Conservation (phyloP, 1,284 basidiomycete species). For the Rhodotorula sp. region DNA sequence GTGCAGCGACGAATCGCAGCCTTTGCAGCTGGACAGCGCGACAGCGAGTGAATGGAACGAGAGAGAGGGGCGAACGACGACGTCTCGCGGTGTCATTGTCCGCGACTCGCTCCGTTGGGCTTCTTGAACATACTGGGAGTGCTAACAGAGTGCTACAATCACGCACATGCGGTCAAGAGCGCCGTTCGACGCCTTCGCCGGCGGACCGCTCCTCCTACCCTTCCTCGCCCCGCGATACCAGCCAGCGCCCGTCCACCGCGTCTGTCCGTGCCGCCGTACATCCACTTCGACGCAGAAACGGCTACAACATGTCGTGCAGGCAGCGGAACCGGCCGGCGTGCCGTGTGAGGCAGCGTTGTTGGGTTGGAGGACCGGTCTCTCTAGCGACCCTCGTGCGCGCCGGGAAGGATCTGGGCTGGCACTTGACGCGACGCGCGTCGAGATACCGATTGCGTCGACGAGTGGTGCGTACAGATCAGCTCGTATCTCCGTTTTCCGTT, state of each 20-base stretch:
- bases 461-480: conserved; percentile 2
- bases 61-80: background rate
- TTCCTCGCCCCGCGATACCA: conserved; percentile 23
- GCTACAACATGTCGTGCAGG: background rate
- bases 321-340: background rate
- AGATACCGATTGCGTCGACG: conserved; percentile 16
- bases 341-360: too few species aligned
- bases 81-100: background rate
- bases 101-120: background rate
- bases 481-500: fast-evolving
- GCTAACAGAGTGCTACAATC: too few species aligned
- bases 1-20: conserved; percentile 20
- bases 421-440: too few species aligned
- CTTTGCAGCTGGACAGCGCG: background rate
- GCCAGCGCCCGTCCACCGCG: background rate
- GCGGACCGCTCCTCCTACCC: conserved; percentile 10
- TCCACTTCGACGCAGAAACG: background rate
- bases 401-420: too few species aligned
- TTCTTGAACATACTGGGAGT: too few species aligned
- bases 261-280: too few species aligned
- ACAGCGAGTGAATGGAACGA: background rate
- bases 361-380: too few species aligned
- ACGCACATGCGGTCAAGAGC: background rate
- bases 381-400: too few species aligned
- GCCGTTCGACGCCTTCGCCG: background rate